Evolutionary conservation across 2,329 filamentous ascomycete genomes (phyloP).

Genomic region (Tolypocladium endophyticum): DNA sequence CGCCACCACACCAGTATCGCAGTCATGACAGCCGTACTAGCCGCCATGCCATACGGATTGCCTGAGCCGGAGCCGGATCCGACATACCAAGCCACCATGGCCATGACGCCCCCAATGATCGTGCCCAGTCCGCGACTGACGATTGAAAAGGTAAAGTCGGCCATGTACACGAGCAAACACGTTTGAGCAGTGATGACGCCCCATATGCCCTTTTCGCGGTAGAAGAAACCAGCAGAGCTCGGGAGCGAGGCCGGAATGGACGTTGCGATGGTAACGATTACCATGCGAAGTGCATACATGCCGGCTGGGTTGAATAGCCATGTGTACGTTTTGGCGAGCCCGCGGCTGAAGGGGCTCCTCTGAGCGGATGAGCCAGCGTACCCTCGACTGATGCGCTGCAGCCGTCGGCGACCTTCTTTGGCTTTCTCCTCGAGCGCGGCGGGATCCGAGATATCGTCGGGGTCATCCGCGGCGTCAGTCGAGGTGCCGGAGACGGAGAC

Average conservation of each 20-base stretch:
- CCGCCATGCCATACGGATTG: slow-evolving; percentile 38
- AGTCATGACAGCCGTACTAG: slow-evolving; percentile 28
- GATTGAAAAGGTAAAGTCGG: slow-evolving; percentile 37
- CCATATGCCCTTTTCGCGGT: slow-evolving; percentile 41
- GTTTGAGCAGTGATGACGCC: slow-evolving; percentile 40
- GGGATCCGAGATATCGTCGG: slow-evolving; percentile 11
- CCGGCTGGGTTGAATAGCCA: slow-evolving; percentile 32
- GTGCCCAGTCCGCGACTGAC: slow-evolving; percentile 30
- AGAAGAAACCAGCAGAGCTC: slow-evolving; percentile 35
- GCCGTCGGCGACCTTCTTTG: slow-evolving; percentile 21
- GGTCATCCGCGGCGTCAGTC: slow-evolving; percentile 8
- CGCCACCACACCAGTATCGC: slow-evolving; percentile 23
- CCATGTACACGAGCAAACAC: slow-evolving; percentile 35
- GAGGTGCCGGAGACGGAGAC: slow-evolving; percentile 10
- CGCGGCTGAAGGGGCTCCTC: slow-evolving; percentile 10
- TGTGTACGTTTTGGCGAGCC: slow-evolving; percentile 19
- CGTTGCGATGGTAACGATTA: slow-evolving; percentile 32
- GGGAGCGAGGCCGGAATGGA: slow-evolving; percentile 31
- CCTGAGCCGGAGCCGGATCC: slow-evolving; percentile 35
- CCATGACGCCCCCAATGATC: slow-evolving; percentile 33
- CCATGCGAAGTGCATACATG: slow-evolving; percentile 35
- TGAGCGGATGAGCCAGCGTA: slow-evolving; percentile 6
- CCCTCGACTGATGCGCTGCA: slow-evolving; percentile 22
- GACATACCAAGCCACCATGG: slow-evolving; percentile 39
- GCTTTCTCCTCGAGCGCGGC: slow-evolving; percentile 18